Conservation (phyloP, 331 rosid species). For the Rosa hybrid region DNA sequence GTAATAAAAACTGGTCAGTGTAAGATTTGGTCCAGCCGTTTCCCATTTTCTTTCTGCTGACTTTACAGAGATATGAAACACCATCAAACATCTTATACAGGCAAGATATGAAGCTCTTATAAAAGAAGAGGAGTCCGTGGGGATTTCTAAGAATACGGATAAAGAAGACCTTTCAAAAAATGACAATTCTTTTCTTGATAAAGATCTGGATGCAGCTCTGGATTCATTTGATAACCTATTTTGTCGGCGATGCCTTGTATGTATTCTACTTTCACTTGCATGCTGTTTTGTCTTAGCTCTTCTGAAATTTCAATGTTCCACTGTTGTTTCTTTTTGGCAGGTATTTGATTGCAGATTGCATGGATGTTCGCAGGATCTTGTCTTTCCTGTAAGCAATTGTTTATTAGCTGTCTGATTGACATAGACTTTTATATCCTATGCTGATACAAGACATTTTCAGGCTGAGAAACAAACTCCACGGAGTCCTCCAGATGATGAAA, state of each 20-base stretch:
- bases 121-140: constrained; percentile 53
- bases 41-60: constrained; percentile 92
- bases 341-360: constrained; percentile 96
- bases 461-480: constrained; percentile 82
- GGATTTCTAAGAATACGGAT: constrained; percentile 51
- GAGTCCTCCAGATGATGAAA: constrained; percentile 67
- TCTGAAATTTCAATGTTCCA: constrained; percentile 23
- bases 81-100: constrained; percentile 95
- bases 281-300: constrained; percentile 14
- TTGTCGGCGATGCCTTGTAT: constrained; percentile 97
- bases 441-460: constrained; percentile 49
- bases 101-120: constrained; percentile 75
- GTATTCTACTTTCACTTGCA: constrained; percentile 28
- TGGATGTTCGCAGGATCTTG: constrained; percentile 99
- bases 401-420: constrained; percentile 19
- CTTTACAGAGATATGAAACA: constrained; percentile 96
- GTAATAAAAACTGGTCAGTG: constrained; percentile 68
- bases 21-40: constrained; percentile 83
- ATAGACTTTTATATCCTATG: constrained; percentile 14
- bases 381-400: constrained; percentile 77
- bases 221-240: constrained; percentile 98
- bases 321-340: constrained; percentile 45
- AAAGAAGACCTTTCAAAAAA: constrained; percentile 54
- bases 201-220: constrained; percentile 95
- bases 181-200: constrained; percentile 68